These are phyloP conservation scores for Helichrysum umbraculigerum DNA, from an alignment of 129 eudicot genomes.

Conservation along the genomic window DNA sequence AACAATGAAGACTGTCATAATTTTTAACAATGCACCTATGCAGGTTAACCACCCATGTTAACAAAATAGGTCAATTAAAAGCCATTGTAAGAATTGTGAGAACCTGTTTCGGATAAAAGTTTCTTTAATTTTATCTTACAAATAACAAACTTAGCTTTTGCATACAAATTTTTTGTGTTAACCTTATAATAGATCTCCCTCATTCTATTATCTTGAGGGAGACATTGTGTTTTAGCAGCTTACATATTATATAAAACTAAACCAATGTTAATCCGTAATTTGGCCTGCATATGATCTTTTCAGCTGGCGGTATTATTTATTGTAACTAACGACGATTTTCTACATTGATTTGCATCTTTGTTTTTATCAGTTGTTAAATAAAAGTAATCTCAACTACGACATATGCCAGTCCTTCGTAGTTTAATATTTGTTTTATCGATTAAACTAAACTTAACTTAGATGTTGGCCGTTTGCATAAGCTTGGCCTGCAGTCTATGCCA, in stretches of 20 bases:
- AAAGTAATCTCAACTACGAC: conserved; percentile 22
- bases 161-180: neutral
- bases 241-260: no score
- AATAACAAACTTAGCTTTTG: neutral
- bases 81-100: neutral
- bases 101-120: neutral
- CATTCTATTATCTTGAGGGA: neutral
- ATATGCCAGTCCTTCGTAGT: conserved; percentile 16
- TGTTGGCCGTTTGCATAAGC: conserved; percentile 16
- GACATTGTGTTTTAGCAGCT: neutral
- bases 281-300: conserved; percentile 7
- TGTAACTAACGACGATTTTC: conserved; percentile 8
- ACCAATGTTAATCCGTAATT: neutral
- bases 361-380: conserved; percentile 9
- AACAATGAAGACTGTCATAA: neutral
- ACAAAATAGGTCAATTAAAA: neutral
- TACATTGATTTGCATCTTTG: conserved; percentile 10
- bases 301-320: conserved; percentile 8
- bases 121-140: neutral
- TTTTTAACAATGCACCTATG: neutral
- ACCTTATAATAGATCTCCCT: neutral
- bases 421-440: neutral
- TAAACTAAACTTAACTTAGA: neutral
- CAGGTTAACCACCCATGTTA: conserved; percentile 4
- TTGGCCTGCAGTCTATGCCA: conserved; percentile 35